phyloP scores from a whole-genome alignment of 345 rosid genomes.

The Brassica nigra region DNA sequence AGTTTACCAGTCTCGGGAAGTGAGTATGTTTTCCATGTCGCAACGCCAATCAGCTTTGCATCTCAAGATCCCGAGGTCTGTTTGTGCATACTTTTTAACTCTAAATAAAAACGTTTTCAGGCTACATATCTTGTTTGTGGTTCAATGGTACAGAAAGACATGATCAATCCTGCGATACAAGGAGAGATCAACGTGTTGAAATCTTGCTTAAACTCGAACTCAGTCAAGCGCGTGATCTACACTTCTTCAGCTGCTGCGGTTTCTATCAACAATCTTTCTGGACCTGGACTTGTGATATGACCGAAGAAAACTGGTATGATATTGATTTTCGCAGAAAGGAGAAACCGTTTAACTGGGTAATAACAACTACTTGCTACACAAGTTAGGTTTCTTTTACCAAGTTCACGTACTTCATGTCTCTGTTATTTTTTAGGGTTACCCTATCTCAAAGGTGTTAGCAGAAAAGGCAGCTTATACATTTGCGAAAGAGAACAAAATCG shows the following conservation, averaged over 20 bases:
- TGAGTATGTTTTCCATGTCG: slow-evolving; percentile 79
- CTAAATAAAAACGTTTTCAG: not conserved
- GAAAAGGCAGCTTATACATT: slow-evolving; percentile 77
- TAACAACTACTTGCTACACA: slow-evolving; percentile 3
- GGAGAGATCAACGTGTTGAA: slow-evolving; percentile 78
- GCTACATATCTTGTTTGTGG: not conserved
- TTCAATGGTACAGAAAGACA: slow-evolving; percentile 58
- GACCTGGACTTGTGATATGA: slow-evolving; percentile 65
- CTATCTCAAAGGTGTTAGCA: slow-evolving; percentile 68
- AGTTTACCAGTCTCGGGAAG: slow-evolving; percentile 59
- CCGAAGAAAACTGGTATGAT: slow-evolving; percentile 78
- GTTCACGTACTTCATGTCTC: not conserved
- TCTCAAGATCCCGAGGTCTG: slow-evolving; percentile 83
- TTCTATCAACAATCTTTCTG: slow-evolving; percentile 56
- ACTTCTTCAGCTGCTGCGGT: slow-evolving; percentile 94
- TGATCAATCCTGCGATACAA: slow-evolving; percentile 85
- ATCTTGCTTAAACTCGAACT: slow-evolving; percentile 62
- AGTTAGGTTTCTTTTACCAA: not conserved
- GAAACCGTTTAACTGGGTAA: slow-evolving; percentile 93
- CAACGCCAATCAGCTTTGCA: slow-evolving; percentile 84
- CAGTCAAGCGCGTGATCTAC: slow-evolving; percentile 70
- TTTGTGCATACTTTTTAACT: not conserved
- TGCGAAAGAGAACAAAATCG: slow-evolving; percentile 65
- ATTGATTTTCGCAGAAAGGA: slow-evolving; percentile 57
- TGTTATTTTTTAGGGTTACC: slow-evolving; percentile 67